Evolutionary conservation across 2,329 filamentous ascomycete genomes (phyloP), one percentile per base, ranked within the genome.

Genomic region (Sclerotiophoma versabilis): DNA sequence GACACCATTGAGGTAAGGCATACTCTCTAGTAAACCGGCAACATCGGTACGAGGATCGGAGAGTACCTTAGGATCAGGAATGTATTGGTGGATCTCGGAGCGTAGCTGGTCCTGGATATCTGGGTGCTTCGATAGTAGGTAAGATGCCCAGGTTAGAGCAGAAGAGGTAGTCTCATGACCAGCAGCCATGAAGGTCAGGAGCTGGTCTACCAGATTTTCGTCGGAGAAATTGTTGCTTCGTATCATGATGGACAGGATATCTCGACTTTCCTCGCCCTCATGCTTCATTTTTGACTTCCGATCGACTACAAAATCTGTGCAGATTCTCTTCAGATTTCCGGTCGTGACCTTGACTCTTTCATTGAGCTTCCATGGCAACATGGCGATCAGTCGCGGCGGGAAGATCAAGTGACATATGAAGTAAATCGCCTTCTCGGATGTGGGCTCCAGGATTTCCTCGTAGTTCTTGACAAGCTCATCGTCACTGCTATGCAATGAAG

Each of bases 151-250:
- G n/a, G 87, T 89, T 69, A 95, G 80, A 15, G 90, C 83, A 1
- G 87, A 83, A 1, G 91, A 86, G 0, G 90, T 93, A 1, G 91
- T 93, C 76, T 93, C 90, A 72, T 93, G 91, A 5, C 78, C 82
- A 3, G 82, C 81, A 2, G 82, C 83, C 4, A 85, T 65, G 59
- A 84, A 84, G 0, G 83, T 86, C 22, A 86, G 66, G 1, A 85
- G 74, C 49, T 85, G 83, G 58, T 85, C 81, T 7, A 80, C 79
- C 11, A 85, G 66, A n/a, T 79, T 75, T 4, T 75, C 67, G 47
- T 85, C 81, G 0, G 80, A 79, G 63, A 85, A 85, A 48, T 80
- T 77, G 47, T 79, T 78, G 2, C 79, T 80, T 55, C 79, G 77
- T 57, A 85, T 80, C 43, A 84, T 77, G 11, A 82, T 75, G 0